Evolutionary conservation across 805 yeast species (phyloP).

Genomic region (Barnettozyma sucrosica): DNA sequence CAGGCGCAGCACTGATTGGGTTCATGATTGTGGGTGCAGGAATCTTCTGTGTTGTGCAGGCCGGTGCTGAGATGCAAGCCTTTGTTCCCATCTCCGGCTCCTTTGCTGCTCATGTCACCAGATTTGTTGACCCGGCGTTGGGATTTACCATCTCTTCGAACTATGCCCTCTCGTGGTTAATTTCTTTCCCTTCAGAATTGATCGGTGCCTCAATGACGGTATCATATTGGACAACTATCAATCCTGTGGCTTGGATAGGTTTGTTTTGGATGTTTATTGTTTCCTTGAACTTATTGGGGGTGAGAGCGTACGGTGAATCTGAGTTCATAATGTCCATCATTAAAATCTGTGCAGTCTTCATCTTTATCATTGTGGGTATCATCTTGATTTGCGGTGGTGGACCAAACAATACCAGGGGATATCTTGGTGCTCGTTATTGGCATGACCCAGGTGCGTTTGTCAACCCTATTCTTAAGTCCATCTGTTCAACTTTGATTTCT

Average conservation of each 20-base stretch:
- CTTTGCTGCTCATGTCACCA: slow-evolving; percentile 42
- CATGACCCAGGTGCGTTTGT: slow-evolving; percentile 49
- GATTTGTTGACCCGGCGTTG: slow-evolving; percentile 50
- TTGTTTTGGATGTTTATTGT: slow-evolving; percentile 45
- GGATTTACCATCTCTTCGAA: slow-evolving; percentile 52
- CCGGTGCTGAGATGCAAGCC: slow-evolving; percentile 50
- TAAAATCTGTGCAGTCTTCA: slow-evolving; percentile 40
- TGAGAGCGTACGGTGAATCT: slow-evolving; percentile 48
- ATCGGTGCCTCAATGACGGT: slow-evolving; percentile 57
- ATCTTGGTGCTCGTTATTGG: slow-evolving; percentile 42
- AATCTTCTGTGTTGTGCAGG: slow-evolving; percentile 55
- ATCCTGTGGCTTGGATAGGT: slow-evolving; percentile 56
- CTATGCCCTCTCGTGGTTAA: slow-evolving; percentile 51
- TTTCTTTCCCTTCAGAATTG: slow-evolving; percentile 52
- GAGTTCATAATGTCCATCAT: slow-evolving; percentile 42
- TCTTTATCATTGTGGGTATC: slow-evolving; percentile 46
- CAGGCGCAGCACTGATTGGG: slow-evolving; percentile 61
- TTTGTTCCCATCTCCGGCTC: slow-evolving; percentile 51
- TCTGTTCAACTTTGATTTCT: slow-evolving; percentile 65
- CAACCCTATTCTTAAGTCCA: slow-evolving; percentile 57
- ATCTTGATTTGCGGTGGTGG: slow-evolving; percentile 41
- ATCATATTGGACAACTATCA: slow-evolving; percentile 43
- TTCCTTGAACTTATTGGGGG: slow-evolving; percentile 45
- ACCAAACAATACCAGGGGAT: slow-evolving; percentile 35
- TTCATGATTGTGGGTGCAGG: slow-evolving; percentile 49